These are phyloP conservation scores for Penicillium sp. DNA, from an alignment of 2,329 filamentous ascomycete species.

Conservation along the genomic window DNA sequence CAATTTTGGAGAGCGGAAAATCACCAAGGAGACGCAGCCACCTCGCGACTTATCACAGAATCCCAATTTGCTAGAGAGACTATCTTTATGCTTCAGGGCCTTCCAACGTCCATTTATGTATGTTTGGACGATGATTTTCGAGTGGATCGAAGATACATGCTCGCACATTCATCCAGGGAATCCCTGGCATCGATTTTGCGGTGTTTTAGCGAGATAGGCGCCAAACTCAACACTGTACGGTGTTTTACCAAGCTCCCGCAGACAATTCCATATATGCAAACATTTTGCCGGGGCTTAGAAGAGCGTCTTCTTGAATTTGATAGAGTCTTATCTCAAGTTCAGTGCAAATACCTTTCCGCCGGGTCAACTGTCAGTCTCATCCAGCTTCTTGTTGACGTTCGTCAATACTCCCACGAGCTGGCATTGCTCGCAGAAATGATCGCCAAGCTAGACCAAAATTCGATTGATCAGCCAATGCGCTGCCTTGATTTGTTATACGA, in stretches of 20 bases:
- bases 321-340: constrained; percentile 55
- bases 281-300: constrained; percentile 65
- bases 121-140: constrained; percentile 33
- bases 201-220: constrained; percentile 51
- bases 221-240: constrained; percentile 48
- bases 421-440: constrained; percentile 62
- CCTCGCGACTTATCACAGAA: constrained; percentile 58
- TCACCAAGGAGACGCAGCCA: constrained; percentile 16
- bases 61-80: constrained; percentile 71
- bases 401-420: constrained; percentile 55
- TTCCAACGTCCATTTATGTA: constrained; percentile 70
- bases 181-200: constrained; percentile 35
- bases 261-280: constrained; percentile 62
- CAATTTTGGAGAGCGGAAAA: constrained; percentile 50
- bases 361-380: constrained; percentile 64
- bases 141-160: constrained; percentile 39
- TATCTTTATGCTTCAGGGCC: constrained; percentile 79
- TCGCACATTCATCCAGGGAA: constrained; percentile 34
- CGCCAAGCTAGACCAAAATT: constrained; percentile 50
- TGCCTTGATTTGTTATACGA: constrained; percentile 77
- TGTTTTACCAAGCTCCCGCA: constrained; percentile 49
- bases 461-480: constrained; percentile 57
- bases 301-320: constrained; percentile 60
- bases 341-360: constrained; percentile 59
- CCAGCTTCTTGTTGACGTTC: constrained; percentile 58